Evolutionary conservation across 2,329 filamentous ascomycete species (phyloP).

Genomic region (Fusarium devonianum): DNA sequence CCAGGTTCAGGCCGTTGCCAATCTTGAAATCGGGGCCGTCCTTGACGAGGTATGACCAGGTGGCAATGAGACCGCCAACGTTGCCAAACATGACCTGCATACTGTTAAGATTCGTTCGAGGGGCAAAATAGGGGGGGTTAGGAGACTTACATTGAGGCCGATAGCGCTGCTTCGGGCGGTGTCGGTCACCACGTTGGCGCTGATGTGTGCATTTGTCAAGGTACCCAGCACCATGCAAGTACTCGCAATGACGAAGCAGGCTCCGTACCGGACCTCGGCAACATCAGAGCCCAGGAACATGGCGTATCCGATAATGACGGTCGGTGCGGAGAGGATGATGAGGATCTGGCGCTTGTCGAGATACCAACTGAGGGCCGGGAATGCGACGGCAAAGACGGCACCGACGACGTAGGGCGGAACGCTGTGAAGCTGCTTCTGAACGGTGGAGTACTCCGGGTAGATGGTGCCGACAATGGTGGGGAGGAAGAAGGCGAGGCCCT

Average conservation of each 20-base stretch:
- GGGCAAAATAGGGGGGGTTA: rapidly evolving
- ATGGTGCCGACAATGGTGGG: slow-evolving; percentile 71
- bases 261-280: slow-evolving; percentile 62
- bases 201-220: slow-evolving; percentile 67
- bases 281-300: slow-evolving; percentile 65
- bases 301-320: slow-evolving; percentile 69
- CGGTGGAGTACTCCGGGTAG: slow-evolving; percentile 63
- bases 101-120: rapidly evolving
- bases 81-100: slow-evolving; percentile 42
- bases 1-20: slow-evolving; percentile 71
- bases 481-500: slow-evolving; percentile 70
- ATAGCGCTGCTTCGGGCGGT: slow-evolving; percentile 69
- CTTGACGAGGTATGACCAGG: slow-evolving; percentile 68
- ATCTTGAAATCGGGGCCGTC: slow-evolving; percentile 72
- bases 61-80: slow-evolving; percentile 71
- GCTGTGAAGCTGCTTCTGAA: slow-evolving; percentile 69
- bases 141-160: slow-evolving; percentile 48
- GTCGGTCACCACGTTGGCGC: slow-evolving; percentile 71
- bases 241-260: slow-evolving; percentile 68
- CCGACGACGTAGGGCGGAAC: slow-evolving; percentile 71
- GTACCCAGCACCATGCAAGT: slow-evolving; percentile 68
- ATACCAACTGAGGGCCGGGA: slow-evolving; percentile 65
- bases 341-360: slow-evolving; percentile 62
- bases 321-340: slow-evolving; percentile 61
- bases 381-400: slow-evolving; percentile 64